Conservation (phyloP, 2,329 filamentous ascomycete species). For the Colletotrichum shisoi region DNA sequence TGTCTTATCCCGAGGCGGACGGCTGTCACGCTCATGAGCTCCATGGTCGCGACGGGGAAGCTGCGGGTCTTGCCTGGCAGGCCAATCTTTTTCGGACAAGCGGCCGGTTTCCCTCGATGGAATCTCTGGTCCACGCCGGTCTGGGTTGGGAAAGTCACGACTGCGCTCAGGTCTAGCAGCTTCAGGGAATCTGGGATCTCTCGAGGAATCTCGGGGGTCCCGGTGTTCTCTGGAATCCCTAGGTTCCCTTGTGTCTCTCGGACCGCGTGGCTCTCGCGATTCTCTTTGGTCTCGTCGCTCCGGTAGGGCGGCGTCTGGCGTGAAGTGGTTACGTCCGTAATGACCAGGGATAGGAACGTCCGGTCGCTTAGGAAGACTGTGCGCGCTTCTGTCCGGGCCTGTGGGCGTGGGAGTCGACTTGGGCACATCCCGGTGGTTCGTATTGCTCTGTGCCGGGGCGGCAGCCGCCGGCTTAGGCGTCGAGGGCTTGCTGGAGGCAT, state of each 20-base stretch:
- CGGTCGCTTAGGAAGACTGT: slow-evolving; percentile 63
- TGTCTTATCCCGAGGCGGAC: slow-evolving; percentile 47
- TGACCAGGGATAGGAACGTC: slow-evolving; percentile 64
- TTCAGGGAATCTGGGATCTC: slow-evolving; percentile 53
- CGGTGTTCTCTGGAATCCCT: slow-evolving; percentile 42
- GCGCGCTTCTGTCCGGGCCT: slow-evolving; percentile 21
- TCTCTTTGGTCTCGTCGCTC: slow-evolving; percentile 45
- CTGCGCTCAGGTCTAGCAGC: slow-evolving; percentile 52
- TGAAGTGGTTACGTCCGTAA: slow-evolving; percentile 56
- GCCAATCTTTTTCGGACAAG: slow-evolving; percentile 52
- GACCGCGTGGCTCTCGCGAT: slow-evolving; percentile 45
- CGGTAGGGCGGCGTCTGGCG: slow-evolving; percentile 42
- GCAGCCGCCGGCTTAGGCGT: slow-evolving; percentile 43
- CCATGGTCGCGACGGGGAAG: slow-evolving; percentile 50
- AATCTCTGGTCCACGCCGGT: slow-evolving; percentile 54
- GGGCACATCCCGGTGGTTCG: slow-evolving; percentile 45
- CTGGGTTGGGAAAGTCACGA: slow-evolving; percentile 53
- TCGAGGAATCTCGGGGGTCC: slow-evolving; percentile 47
- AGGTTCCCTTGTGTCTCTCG: slow-evolving; percentile 44
- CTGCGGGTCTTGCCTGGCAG: slow-evolving; percentile 44
- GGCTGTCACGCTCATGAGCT: slow-evolving; percentile 52
- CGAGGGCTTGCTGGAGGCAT: slow-evolving; percentile 42
- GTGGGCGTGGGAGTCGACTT: slow-evolving; percentile 49
- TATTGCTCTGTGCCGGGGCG: slow-evolving; percentile 29
- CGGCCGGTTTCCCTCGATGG: slow-evolving; percentile 49